Evolutionary conservation across 345 rosid genomes (phyloP).

Genomic region (Rhodomyrtus tomentosa): DNA sequence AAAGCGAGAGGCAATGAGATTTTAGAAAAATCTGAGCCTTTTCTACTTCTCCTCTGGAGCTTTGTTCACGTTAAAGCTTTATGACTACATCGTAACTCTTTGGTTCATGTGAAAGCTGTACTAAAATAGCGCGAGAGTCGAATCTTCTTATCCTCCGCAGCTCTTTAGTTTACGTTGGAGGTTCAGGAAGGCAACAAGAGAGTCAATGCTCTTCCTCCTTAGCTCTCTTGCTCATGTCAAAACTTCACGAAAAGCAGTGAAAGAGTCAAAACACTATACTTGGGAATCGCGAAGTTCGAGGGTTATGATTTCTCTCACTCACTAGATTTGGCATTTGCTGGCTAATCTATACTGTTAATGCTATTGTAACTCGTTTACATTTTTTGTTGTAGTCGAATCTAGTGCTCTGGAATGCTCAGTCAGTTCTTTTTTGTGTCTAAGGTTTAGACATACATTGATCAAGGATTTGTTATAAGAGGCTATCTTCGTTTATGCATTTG

Average conservation of each 20-base stretch:
- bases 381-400: neutral
- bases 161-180: neutral
- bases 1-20: neutral
- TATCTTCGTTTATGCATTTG: neutral
- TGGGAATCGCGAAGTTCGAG: fast-evolving
- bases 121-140: neutral
- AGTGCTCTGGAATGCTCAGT: neutral
- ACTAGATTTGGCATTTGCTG: neutral
- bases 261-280: neutral
- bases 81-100: neutral
- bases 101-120: neutral
- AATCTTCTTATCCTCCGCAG: neutral
- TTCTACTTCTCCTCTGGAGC: neutral
- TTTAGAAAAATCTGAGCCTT: neutral
- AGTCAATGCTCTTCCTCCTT: neutral
- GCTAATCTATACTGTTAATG: neutral
- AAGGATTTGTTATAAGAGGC: neutral
- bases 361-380: neutral
- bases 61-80: neutral
- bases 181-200: neutral
- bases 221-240: neutral
- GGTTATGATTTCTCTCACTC: neutral
- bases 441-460: neutral
- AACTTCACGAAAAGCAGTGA: neutral
- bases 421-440: neutral